These are phyloP conservation scores for Nicotiana obtusifolia DNA, from an alignment of 257 asterid species.

Conservation along the genomic window DNA sequence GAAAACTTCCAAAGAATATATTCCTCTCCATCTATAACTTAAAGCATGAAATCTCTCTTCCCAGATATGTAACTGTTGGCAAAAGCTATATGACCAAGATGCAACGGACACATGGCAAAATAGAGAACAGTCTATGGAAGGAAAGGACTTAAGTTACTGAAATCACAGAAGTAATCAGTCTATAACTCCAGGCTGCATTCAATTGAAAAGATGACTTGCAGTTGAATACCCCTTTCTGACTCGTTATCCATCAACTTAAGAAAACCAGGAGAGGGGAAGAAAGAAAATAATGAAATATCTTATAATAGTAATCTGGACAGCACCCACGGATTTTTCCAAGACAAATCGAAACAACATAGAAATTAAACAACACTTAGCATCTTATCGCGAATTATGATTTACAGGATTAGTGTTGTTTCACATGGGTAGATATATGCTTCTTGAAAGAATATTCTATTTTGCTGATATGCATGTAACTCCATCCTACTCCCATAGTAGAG, in stretches of 20 bases:
- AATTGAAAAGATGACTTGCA: background rate
- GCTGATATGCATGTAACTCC: background rate
- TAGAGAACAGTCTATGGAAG: background rate
- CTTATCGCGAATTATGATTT: background rate
- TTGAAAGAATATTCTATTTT: slow-evolving; percentile 4
- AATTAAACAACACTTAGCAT: background rate
- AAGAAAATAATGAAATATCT: background rate
- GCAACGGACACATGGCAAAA: background rate
- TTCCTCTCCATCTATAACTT: background rate
- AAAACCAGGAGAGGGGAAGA: background rate
- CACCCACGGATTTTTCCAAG: background rate
- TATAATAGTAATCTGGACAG: background rate
- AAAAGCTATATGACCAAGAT: background rate
- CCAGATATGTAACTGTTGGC: background rate
- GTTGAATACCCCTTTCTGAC: background rate
- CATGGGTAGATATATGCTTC: background rate
- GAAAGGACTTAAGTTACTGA: background rate
- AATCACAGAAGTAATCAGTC: background rate
- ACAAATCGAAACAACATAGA: background rate
- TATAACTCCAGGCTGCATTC: background rate
- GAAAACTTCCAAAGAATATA: background rate
- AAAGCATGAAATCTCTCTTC: background rate
- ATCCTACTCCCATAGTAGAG: background rate
- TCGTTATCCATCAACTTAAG: background rate
- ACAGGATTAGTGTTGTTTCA: background rate